Evolutionary conservation across 176 grass and related monocot species (phyloP).

Genomic region (barley (Hordeum vulgare)): DNA sequence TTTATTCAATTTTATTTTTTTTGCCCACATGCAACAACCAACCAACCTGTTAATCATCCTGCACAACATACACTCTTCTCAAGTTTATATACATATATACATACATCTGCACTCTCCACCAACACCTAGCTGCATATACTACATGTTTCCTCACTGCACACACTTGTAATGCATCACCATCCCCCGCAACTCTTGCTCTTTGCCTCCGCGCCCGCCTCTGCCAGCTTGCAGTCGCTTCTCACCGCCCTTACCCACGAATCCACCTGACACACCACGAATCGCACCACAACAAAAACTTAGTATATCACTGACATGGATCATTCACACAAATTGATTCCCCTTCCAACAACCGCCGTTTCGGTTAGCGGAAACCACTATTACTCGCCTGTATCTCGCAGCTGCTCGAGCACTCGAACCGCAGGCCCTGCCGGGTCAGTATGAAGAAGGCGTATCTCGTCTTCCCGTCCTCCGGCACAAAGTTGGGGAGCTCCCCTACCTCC

Average conservation of each 20-base stretch:
- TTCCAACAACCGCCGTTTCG: background rate
- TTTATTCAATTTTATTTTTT: background rate
- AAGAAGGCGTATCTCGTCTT: constrained; percentile 74
- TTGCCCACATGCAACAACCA: background rate
- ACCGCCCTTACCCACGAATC: constrained; percentile 74
- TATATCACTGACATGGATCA: background rate
- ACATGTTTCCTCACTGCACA: background rate
- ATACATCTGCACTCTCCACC: too few species aligned
- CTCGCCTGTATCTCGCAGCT: constrained; percentile 74
- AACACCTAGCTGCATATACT: too few species aligned
- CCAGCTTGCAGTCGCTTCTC: constrained; percentile 34
- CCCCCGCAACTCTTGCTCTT: background rate
- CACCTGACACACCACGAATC: constrained; percentile 31
- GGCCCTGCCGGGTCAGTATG: constrained; percentile 61
- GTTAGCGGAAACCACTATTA: background rate
- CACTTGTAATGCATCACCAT: background rate
- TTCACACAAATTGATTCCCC: background rate
- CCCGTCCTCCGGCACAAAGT: constrained; percentile 55
- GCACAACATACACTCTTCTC: too few species aligned
- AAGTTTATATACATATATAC: too few species aligned
- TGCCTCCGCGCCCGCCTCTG: background rate
- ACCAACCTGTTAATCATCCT: background rate
- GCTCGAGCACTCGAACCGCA: constrained; percentile 83
- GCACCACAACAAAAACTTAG: background rate
- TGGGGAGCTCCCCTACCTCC: constrained; percentile 54